Evolutionary conservation across 495 filamentous ascomycete genomes (phyloP).

Genomic region (Aspergillus panamensis): DNA sequence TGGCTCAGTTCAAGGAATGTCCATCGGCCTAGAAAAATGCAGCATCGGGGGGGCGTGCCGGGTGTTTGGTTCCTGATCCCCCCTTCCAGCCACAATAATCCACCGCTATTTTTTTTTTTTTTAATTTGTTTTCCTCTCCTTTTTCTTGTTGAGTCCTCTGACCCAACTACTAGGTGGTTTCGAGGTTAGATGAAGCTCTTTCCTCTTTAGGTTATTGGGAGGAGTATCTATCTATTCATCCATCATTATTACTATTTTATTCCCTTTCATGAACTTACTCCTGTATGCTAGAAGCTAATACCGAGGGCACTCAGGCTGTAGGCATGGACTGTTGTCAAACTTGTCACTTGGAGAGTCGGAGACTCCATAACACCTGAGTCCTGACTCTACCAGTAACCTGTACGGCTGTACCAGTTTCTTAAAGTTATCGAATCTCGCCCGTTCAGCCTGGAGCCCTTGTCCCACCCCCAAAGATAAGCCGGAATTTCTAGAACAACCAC

Average conservation of each 20-base stretch:
- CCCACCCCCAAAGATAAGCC: no score
- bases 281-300: not conserved
- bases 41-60: not conserved
- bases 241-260: not conserved
- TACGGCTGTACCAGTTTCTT: no score
- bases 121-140: not conserved
- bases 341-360: not conserved
- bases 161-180: no score
- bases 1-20: not conserved
- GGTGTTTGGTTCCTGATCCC: not conserved
- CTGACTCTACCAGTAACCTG: no score
- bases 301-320: no score
- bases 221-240: not conserved
- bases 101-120: not conserved
- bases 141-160: not conserved
- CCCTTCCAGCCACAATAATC: not conserved
- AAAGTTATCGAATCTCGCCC: no score
- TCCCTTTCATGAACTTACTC: not conserved
- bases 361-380: no score
- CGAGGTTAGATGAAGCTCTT: no score
- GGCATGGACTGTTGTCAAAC: slow-evolving; percentile 1
- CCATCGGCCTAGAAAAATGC: not conserved
- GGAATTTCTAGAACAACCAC: no score
- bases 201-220: not conserved
- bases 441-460: no score